Evolutionary conservation across 352 stramenopile genomes (phyloP).

Genomic region (Phytophthora idaei): DNA sequence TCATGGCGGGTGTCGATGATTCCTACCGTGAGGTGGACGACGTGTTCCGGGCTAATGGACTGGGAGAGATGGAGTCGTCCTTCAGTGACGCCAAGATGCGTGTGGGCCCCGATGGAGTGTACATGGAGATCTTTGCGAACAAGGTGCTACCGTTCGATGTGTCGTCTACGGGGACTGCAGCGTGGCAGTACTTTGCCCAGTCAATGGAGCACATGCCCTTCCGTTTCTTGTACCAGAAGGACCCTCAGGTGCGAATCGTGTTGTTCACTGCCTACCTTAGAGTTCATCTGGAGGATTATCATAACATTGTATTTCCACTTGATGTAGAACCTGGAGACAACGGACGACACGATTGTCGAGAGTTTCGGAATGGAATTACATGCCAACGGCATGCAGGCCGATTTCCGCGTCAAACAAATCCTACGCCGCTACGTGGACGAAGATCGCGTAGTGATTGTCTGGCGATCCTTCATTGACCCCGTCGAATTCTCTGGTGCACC

Average conservation of each 20-base stretch:
- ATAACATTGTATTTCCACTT: background rate
- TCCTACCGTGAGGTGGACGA: slow-evolving; percentile 45
- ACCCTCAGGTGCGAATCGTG: slow-evolving; percentile 33
- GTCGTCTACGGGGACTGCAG: slow-evolving; percentile 33
- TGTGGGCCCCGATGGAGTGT: slow-evolving; percentile 34
- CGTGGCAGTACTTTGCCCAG: slow-evolving; percentile 54
- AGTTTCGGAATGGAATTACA: slow-evolving; percentile 62
- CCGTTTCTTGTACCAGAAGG: slow-evolving; percentile 47
- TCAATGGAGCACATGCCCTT: slow-evolving; percentile 47
- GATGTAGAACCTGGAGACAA: slow-evolving; percentile 32
- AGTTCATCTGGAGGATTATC: no score
- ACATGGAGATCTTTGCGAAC: slow-evolving; percentile 56
- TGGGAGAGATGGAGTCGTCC: slow-evolving; percentile 35
- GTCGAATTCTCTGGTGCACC: slow-evolving; percentile 56
- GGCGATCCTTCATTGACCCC: slow-evolving; percentile 60
- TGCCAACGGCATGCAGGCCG: slow-evolving; percentile 51
- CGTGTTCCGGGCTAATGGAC: slow-evolving; percentile 41
- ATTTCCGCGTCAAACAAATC: slow-evolving; percentile 66
- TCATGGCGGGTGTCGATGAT: slow-evolving; percentile 40
- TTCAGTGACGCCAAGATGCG: slow-evolving; percentile 49
- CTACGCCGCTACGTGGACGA: slow-evolving; percentile 51
- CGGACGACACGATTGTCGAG: slow-evolving; percentile 64
- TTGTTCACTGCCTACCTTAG: background rate
- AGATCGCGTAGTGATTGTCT: slow-evolving; percentile 61
- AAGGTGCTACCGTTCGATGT: slow-evolving; percentile 55